A percentile compares a stretch with the other conserved stretches of the same genome.
These are phyloP conservation scores for Jamesozyma hellenica DNA, from an alignment of 805 yeast species.

Conservation along the genomic window DNA sequence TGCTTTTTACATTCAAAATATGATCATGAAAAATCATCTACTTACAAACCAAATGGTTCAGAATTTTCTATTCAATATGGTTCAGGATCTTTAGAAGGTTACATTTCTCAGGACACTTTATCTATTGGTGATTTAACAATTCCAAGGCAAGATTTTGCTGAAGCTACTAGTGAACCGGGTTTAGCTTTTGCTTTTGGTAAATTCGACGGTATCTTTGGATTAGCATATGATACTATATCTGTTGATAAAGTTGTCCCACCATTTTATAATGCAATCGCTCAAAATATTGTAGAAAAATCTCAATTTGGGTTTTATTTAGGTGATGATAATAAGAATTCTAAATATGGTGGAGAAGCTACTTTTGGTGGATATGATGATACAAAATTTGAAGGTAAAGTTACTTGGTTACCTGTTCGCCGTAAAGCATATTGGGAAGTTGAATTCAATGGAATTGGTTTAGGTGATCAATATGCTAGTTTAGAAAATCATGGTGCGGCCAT, in stretches of 20 bases:
- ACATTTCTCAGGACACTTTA: slow-evolving; percentile 75
- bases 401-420: slow-evolving; percentile 96
- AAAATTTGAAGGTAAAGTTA: slow-evolving; percentile 70
- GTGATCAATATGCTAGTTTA: slow-evolving; percentile 82
- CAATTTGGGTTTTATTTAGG: slow-evolving; percentile 89
- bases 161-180: slow-evolving; percentile 96
- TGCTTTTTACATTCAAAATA: slow-evolving; percentile 90
- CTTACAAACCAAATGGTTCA: slow-evolving; percentile 80
- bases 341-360: slow-evolving; percentile 83
- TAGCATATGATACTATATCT: slow-evolving; percentile 89
- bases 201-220: slow-evolving; percentile 94
- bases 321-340: slow-evolving; percentile 54
- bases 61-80: slow-evolving; percentile 84
- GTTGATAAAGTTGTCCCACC: slow-evolving; percentile 91
- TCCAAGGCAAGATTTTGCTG: slow-evolving; percentile 89
- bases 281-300: slow-evolving; percentile 73
- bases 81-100: slow-evolving; percentile 87
- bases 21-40: slow-evolving; percentile 67
- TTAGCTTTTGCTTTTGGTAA: slow-evolving; percentile 97
- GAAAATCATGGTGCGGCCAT: slow-evolving; percentile 88
- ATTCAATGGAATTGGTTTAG: slow-evolving; percentile 82
- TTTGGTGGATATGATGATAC: slow-evolving; percentile 87
- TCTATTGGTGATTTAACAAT: slow-evolving; percentile 67
- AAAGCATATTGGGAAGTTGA: slow-evolving; percentile 99
- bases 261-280: slow-evolving; percentile 73